Percentiles rank a stretch among this genome's conserved stretches.
phyloP scores from a whole-genome alignment of 371 early-diverging fungal genomes.

The Syncephalastrum sp. region DNA sequence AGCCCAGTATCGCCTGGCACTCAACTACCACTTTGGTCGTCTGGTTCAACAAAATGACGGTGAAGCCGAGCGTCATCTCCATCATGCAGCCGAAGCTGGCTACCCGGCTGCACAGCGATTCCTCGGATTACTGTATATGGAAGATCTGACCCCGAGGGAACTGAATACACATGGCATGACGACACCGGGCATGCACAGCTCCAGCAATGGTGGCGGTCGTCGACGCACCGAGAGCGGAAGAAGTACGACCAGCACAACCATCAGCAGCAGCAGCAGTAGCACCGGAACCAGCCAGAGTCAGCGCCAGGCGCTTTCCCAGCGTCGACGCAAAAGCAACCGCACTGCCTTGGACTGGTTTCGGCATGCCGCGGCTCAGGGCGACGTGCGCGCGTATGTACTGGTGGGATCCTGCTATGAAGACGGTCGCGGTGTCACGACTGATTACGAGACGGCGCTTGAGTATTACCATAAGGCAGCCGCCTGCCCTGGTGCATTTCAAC shows the following conservation, averaged over 20 bases:
- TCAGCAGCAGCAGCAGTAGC: slow-evolving; percentile 53
- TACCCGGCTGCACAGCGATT: slow-evolving; percentile 40
- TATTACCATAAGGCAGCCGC: slow-evolving; percentile 69
- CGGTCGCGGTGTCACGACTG: slow-evolving; percentile 64
- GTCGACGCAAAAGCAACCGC: slow-evolving; percentile 43
- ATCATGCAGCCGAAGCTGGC: slow-evolving; percentile 34
- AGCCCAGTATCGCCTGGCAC: slow-evolving; percentile 39
- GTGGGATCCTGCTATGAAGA: slow-evolving; percentile 70
- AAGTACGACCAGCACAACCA: slow-evolving; percentile 27
- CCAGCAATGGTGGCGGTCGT: slow-evolving; percentile 7
- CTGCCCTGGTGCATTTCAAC: slow-evolving; percentile 34
- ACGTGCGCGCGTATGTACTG: slow-evolving; percentile 66
- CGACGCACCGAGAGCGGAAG: slow-evolving; percentile 7
- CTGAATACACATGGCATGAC: slow-evolving; percentile 6
- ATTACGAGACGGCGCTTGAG: slow-evolving; percentile 43
- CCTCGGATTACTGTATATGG: slow-evolving; percentile 43
- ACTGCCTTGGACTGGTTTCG: slow-evolving; percentile 66
- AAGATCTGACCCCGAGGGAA: slow-evolving; percentile 23
- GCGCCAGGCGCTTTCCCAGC: neutral
- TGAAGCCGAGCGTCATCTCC: slow-evolving; percentile 31
- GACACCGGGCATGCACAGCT: slow-evolving; percentile 2
- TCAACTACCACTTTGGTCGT: slow-evolving; percentile 33
- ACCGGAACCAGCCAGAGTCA: slow-evolving; percentile 12
- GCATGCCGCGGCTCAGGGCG: slow-evolving; percentile 57
- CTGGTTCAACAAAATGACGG: slow-evolving; percentile 23